A percentile compares a stretch with the other conserved stretches of the same genome.
Evolutionary conservation across 345 rosid genomes (phyloP).

Genomic region (Brassica incana): DNA sequence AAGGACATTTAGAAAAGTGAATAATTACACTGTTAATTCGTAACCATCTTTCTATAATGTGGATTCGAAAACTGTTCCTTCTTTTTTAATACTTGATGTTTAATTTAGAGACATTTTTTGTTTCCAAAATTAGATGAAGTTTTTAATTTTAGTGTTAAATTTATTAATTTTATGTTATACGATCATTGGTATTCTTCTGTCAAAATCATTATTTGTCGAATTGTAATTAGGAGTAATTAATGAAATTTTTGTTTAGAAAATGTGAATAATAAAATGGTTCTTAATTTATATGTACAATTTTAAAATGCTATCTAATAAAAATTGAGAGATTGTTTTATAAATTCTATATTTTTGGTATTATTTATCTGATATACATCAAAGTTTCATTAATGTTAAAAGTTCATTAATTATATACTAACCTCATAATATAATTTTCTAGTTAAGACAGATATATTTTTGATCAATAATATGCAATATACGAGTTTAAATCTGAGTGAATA

Average conservation of each 20-base stretch:
- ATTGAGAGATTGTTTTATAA: neutral
- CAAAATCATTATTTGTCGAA: neutral
- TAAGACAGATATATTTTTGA: neutral
- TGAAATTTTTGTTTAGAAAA: neutral
- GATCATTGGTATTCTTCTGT: neutral
- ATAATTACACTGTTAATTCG: neutral
- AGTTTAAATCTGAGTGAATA: neutral
- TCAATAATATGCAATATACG: neutral
- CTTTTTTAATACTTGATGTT: neutral
- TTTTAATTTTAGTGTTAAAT: neutral
- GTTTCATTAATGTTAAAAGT: neutral
- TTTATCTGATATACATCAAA: neutral
- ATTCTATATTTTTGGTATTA: neutral
- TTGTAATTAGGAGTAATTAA: neutral
- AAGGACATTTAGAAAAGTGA: neutral
- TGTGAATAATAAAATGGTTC: neutral
- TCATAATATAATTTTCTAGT: neutral
- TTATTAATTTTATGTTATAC: neutral
- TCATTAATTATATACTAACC: neutral
- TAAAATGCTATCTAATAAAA: neutral
- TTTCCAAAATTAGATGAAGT: neutral
- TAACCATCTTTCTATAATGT: neutral
- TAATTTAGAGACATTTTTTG: neutral
- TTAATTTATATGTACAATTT: neutral
- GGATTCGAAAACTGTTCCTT: neutral